Conservation (phyloP, 805 yeast genomes). For the Spathaspora passalidarum region DNA sequence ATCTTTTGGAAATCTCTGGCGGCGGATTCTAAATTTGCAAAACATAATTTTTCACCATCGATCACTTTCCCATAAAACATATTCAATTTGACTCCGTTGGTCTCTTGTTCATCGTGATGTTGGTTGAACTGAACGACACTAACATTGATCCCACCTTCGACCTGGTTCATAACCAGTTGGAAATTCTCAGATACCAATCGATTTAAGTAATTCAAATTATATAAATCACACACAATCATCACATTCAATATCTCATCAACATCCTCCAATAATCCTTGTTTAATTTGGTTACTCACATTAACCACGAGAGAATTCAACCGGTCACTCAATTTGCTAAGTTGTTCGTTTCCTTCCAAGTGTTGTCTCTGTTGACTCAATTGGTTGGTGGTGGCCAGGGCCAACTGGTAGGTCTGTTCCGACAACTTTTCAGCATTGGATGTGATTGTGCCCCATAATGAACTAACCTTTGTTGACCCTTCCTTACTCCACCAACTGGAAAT, state of each 20-base stretch:
- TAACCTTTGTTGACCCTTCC: constrained; percentile 64
- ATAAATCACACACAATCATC: constrained; percentile 61
- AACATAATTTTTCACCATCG: constrained; percentile 85
- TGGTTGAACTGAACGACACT: constrained; percentile 50
- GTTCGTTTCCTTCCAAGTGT: constrained; percentile 21
- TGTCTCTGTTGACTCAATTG: constrained; percentile 40
- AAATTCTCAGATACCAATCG: constrained; percentile 51
- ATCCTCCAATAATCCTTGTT: constrained; percentile 56
- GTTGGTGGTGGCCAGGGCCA: constrained; percentile 45
- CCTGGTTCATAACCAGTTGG: constrained; percentile 65
- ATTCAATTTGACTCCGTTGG: constrained; percentile 49
- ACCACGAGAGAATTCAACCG: constrained; percentile 29
- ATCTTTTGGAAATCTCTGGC: constrained; percentile 40
- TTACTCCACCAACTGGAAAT: constrained; percentile 75
- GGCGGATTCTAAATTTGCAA: constrained; percentile 82
- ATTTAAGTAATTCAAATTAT: constrained; percentile 48
- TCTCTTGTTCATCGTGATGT: constrained; percentile 16
- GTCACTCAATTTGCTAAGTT: constrained; percentile 1
- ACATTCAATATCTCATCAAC: constrained; percentile 44
- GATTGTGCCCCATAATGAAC: constrained; percentile 68
- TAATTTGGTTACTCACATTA: constrained; percentile 39
- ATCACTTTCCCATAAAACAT: constrained; percentile 71
- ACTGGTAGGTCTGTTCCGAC: constrained; percentile 49
- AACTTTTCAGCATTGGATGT: constrained; percentile 46
- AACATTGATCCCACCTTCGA: constrained; percentile 72